Evolutionary conservation across 139 green algal genomes (phyloP).

Genomic region (Zygnema circumcarinatum): DNA sequence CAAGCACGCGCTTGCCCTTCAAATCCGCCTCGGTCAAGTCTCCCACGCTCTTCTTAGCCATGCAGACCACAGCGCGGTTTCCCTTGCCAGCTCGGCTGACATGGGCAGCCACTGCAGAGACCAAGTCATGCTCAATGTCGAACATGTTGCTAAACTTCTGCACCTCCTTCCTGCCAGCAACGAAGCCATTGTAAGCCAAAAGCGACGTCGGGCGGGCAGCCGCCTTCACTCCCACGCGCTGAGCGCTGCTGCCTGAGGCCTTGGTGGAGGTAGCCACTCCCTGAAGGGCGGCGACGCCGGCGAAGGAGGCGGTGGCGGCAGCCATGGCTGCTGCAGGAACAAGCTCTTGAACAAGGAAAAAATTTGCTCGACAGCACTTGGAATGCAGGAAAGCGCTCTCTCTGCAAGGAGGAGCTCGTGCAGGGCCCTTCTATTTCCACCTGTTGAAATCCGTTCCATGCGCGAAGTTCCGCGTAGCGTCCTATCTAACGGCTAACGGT

Average conservation of each 20-base stretch:
- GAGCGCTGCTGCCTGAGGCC: background rate
- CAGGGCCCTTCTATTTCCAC: too few relatives aligned
- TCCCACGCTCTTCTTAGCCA: slow-evolving; percentile 88
- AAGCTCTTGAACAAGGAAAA: too few relatives aligned
- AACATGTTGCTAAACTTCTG: slow-evolving; percentile 58
- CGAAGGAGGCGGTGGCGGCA: background rate
- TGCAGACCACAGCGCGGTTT: slow-evolving; percentile 53
- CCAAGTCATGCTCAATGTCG: slow-evolving; percentile 47
- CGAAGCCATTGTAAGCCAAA: slow-evolving; percentile 39
- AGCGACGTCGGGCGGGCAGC: background rate
- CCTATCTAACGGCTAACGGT: too few relatives aligned
- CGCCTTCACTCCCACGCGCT: background rate
- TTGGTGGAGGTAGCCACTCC: background rate
- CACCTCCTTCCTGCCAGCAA: slow-evolving; percentile 43
- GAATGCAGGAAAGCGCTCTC: too few relatives aligned
- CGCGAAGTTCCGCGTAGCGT: too few relatives aligned
- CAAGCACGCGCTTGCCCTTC: slow-evolving; percentile 90
- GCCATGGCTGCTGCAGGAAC: slow-evolving; percentile 1
- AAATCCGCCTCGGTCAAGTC: slow-evolving; percentile 92
- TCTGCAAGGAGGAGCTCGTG: too few relatives aligned
- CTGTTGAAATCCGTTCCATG: too few relatives aligned
- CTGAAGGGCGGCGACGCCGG: background rate
- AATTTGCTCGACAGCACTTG: too few relatives aligned
- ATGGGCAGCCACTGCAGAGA: slow-evolving; percentile 34
- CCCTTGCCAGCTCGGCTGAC: slow-evolving; percentile 41